Conservation (phyloP, 148 eudicot species). For the Fallopia convolvulus region DNA sequence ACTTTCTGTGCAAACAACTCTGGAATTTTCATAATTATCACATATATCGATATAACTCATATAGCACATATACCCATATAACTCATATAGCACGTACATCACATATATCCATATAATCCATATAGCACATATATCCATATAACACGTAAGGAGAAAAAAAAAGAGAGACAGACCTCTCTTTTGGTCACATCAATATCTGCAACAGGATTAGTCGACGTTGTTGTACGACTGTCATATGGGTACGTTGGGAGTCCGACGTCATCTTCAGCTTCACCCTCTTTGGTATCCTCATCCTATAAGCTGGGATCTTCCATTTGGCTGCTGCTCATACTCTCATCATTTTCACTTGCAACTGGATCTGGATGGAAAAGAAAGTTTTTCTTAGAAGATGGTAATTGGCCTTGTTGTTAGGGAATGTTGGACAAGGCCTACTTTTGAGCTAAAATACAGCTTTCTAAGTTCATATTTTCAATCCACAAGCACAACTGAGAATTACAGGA, state of each 20-base stretch:
- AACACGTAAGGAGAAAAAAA: too few relatives aligned
- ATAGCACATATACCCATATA: too few relatives aligned
- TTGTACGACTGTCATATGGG: constrained; percentile 79
- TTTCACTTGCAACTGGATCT: constrained; percentile 37
- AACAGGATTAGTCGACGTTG: constrained; percentile 53
- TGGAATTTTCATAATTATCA: too few relatives aligned
- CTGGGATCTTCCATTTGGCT: constrained; percentile 40
- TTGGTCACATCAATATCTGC: constrained; percentile 83
- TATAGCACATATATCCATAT: too few relatives aligned
- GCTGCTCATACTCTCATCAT: constrained; percentile 55
- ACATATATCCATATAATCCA: too few relatives aligned
- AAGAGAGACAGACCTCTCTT: constrained; percentile 66
- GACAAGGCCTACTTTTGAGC: too few relatives aligned
- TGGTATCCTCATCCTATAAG: constrained; percentile 53
- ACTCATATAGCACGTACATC: too few relatives aligned
- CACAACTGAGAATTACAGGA: too few relatives aligned
- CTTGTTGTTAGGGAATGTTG: not conserved
- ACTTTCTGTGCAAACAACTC: too few relatives aligned
- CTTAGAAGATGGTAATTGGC: constrained; percentile 4
- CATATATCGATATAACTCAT: too few relatives aligned
- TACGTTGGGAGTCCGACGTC: constrained; percentile 70
- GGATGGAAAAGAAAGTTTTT: constrained; percentile 15
- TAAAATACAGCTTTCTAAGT: too few relatives aligned
- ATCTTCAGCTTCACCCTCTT: constrained; percentile 78
- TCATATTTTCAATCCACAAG: too few relatives aligned